These are phyloP conservation scores for Trichoderma sp. DNA, from an alignment of 2,329 filamentous ascomycete genomes.

Conservation along the genomic window DNA sequence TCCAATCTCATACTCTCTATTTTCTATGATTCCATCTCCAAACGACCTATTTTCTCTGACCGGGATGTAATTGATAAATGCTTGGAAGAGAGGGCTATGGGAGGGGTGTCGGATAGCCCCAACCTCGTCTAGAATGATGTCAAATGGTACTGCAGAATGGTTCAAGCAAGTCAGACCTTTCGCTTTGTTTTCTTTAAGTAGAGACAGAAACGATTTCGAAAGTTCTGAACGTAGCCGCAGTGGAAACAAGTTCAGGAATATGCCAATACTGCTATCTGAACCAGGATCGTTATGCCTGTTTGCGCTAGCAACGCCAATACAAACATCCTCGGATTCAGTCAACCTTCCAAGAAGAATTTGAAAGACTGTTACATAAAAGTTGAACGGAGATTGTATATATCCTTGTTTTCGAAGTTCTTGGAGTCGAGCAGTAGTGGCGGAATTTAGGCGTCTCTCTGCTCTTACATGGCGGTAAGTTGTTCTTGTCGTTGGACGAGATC, in stretches of 20 bases:
- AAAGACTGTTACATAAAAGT: neutral
- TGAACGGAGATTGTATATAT: neutral
- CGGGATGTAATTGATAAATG: conserved; percentile 34
- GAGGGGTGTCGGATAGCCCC: conserved; percentile 37
- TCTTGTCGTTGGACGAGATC: neutral
- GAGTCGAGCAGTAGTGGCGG: neutral
- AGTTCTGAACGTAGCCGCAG: conserved; percentile 26
- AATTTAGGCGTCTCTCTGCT: neutral
- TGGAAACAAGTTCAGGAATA: conserved; percentile 49
- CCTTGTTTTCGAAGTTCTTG: neutral
- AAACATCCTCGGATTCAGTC: conserved; percentile 34
- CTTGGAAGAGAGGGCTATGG: conserved; percentile 49
- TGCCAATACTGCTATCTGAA: conserved; percentile 39
- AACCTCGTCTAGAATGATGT: conserved; percentile 45
- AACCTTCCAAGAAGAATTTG: neutral
- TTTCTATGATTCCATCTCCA: conserved; percentile 17
- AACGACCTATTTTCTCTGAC: conserved; percentile 23
- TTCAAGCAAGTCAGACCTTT: conserved; percentile 21
- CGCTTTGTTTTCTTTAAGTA: neutral
- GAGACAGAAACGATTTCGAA: neutral
- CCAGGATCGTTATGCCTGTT: conserved; percentile 37
- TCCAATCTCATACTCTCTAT: conserved; percentile 22
- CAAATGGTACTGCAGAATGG: conserved; percentile 43
- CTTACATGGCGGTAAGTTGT: neutral
- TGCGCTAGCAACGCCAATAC: conserved; percentile 48